Percentiles rank a stretch among this genome's conserved stretches.
Conservation (phyloP, 2,329 filamentous ascomycete species). For the Tolypocladium ovalisporum region DNA sequence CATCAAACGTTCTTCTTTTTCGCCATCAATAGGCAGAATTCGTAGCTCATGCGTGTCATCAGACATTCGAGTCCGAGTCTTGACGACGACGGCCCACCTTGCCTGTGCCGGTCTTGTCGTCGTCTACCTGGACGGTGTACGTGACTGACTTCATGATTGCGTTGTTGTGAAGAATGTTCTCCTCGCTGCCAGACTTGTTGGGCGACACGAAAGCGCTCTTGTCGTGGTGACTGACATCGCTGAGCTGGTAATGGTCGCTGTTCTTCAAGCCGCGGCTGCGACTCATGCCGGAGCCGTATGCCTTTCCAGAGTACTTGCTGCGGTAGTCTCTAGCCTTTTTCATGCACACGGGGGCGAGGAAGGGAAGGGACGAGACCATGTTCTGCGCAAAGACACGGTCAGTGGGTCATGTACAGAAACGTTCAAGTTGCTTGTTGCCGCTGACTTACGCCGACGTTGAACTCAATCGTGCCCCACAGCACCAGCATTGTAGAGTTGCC, state of each 20-base stretch:
- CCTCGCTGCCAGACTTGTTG: slow-evolving; percentile 22
- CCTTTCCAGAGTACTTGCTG: slow-evolving; percentile 22
- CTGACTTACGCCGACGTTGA: slow-evolving; percentile 41
- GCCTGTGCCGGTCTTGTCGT: slow-evolving; percentile 6
- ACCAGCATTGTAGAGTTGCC: slow-evolving; percentile 46
- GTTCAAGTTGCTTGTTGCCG: neutral
- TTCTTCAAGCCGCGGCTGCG: slow-evolving; percentile 12
- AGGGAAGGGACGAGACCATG: slow-evolving; percentile 34
- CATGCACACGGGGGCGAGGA: slow-evolving; percentile 31
- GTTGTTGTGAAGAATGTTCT: slow-evolving; percentile 24
- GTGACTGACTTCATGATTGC: slow-evolving; percentile 30
- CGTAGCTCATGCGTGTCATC: neutral
- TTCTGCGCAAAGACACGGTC: slow-evolving; percentile 18
- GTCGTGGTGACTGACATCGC: slow-evolving; percentile 22
- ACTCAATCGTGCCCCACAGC: slow-evolving; percentile 45
- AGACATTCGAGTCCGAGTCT: slow-evolving; percentile 2
- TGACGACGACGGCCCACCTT: neutral
- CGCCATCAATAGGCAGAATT: neutral
- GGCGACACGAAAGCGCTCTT: slow-evolving; percentile 16
- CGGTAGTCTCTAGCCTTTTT: slow-evolving; percentile 30
- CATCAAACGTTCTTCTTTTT: neutral
- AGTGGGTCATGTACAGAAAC: neutral
- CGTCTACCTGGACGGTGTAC: slow-evolving; percentile 27
- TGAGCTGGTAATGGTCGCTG: slow-evolving; percentile 25
- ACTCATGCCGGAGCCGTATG: slow-evolving; percentile 14